Evolutionary conservation across 805 yeast genomes (phyloP), one percentile per base, ranked within the genome.

Genomic region (Wickerhamomyces chaumierensis): DNA sequence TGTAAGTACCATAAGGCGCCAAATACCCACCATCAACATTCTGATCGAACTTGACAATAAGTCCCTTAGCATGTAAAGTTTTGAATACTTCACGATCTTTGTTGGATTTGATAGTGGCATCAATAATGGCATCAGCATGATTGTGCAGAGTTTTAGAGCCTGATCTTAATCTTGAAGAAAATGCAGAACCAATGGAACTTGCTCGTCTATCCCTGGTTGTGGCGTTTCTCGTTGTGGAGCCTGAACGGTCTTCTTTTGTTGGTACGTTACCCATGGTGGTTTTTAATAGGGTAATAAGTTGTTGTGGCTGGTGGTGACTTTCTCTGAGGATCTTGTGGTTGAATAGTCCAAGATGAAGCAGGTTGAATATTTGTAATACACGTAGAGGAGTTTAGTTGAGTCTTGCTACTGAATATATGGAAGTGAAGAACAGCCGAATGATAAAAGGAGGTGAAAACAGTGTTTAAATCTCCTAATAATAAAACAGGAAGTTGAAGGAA

Each of bases 21-120:
- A 90, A 61, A 54, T 64, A 87, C 2, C 98, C 98, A 16, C 98
- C 98, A 60, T 92, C 97, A 14, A 90, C 95, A 45, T 66, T 74
- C 52, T 85, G 94, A 31, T 66, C 66, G 49, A 58, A 71, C 43
- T 69, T 64, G 2, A 82, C 85, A 18, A 82, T 62, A 39, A 82
- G 61, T 18, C 75, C 69, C 44, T 61, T 48, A 39, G 72, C 73
- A 48, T 77, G 85, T 15, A 60, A 58, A 43, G 77, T 82, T 39
- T 69, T 69, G 37, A 56, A 55, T 37, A 53, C 55, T 42, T 71
- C 78, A 51, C 71, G 74, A 31, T 81, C 88, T 36, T 62, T 71
- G n/a, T 69, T 68, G 25, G 58, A 56, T n/a, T n/a, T n/a, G n/a
- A n/a, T n/a, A n/a, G n/a, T n/a, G n/a, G n/a, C n/a, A 28, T 28